phyloP scores from a whole-genome alignment of 441 rosid genomes.

The Bocquillonia castaneifolia region DNA sequence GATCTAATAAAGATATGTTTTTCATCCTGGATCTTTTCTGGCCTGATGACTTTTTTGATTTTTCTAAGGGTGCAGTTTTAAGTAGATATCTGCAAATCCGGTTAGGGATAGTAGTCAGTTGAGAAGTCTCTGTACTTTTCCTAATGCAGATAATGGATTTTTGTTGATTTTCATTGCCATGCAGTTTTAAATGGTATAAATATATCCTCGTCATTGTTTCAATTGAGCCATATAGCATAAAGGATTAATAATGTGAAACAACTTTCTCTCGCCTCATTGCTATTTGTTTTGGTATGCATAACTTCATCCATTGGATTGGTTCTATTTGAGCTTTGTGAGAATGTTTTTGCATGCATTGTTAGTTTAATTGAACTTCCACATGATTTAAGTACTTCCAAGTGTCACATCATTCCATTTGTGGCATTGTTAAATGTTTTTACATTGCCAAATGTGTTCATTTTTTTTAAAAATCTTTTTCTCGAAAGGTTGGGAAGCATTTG shows the following conservation, averaged over 20 bases:
- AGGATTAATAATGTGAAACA: background rate
- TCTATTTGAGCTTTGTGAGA: background rate
- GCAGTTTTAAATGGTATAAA: background rate
- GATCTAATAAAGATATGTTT: too few species aligned
- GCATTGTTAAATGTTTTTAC: background rate
- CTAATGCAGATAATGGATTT: too few species aligned
- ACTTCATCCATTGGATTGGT: background rate
- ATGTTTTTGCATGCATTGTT: background rate
- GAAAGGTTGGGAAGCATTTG: constrained; percentile 82
- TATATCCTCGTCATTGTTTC: background rate
- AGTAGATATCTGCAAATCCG: too few species aligned
- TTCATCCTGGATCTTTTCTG: background rate
- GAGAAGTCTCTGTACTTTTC: too few species aligned
- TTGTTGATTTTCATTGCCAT: background rate
- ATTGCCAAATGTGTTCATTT: background rate
- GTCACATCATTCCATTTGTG: background rate
- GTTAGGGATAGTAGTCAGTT: too few species aligned
- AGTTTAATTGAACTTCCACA: background rate
- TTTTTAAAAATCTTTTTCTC: too few species aligned
- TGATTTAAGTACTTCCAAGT: background rate
- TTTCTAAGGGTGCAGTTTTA: too few species aligned
- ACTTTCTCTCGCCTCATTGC: background rate
- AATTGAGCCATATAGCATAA: background rate
- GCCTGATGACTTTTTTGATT: background rate
- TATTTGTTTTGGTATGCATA: background rate